These are phyloP conservation scores for Novymonas esmeraldas DNA, from an alignment of 208 protist species.

Conservation along the genomic window DNA sequence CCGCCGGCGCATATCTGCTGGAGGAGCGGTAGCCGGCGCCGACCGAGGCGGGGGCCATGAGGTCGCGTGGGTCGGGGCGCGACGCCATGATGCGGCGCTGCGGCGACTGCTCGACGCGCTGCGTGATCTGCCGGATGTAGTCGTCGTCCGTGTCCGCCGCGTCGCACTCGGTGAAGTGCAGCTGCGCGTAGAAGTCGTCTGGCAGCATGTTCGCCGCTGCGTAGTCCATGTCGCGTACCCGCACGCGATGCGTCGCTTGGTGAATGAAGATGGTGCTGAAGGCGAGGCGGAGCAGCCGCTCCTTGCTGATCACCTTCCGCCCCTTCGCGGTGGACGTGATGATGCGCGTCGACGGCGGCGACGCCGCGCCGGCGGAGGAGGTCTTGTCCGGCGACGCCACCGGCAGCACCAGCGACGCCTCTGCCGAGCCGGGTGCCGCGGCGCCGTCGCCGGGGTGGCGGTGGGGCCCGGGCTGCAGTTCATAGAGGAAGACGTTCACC, in stretches of 20 bases:
- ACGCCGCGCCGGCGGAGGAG: background rate
- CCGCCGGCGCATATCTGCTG: conserved; percentile 18
- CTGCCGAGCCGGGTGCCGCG: background rate
- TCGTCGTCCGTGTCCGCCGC: conserved; percentile 33
- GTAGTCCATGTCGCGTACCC: conserved; percentile 79
- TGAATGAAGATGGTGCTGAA: conserved; percentile 85
- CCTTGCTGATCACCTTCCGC: conserved; percentile 36
- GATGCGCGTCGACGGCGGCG: conserved; percentile 10
- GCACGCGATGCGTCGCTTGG: conserved; percentile 58
- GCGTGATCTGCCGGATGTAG: conserved; percentile 58
- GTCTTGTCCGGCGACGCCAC: conserved; percentile 1
- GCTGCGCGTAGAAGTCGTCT: conserved; percentile 69
- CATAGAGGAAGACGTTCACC: conserved; percentile 58
- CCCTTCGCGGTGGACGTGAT: conserved; percentile 9
- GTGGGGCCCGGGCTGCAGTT: conserved; percentile 17
- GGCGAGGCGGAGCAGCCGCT: conserved; percentile 61
- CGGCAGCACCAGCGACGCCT: background rate
- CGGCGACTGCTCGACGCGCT: conserved; percentile 72
- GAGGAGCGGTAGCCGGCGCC: conserved; percentile 13
- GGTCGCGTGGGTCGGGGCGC: conserved; percentile 37
- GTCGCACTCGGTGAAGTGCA: conserved; percentile 59
- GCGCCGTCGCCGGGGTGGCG: background rate
- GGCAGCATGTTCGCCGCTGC: conserved; percentile 41
- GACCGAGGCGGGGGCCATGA: conserved; percentile 12
- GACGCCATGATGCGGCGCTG: conserved; percentile 52